phyloP scores from a whole-genome alignment of 495 filamentous ascomycete species.

The Penicillium diatomitis region DNA sequence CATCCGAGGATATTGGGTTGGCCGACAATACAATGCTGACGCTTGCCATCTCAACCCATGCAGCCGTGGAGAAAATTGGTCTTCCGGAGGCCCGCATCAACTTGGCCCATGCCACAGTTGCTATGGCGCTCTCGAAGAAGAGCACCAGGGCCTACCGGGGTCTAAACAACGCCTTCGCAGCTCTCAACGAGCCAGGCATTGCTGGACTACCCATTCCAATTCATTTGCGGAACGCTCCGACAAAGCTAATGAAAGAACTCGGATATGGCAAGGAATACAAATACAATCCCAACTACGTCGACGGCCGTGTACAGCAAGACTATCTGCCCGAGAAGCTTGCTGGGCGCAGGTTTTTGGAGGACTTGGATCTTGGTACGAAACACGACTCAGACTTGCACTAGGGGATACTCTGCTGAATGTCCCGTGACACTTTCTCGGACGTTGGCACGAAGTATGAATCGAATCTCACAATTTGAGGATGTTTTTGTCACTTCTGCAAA shows the following conservation, averaged over 20 bases:
- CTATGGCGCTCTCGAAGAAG: constrained; percentile 74
- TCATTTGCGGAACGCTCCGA: constrained; percentile 87
- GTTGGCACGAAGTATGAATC: too few relatives aligned
- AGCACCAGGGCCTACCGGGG: constrained; percentile 78
- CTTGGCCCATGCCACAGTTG: constrained; percentile 77
- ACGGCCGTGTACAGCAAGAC: constrained; percentile 80
- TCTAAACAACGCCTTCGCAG: constrained; percentile 65
- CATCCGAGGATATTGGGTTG: constrained; percentile 84
- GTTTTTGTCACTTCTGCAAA: too few relatives aligned
- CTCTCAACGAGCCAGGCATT: constrained; percentile 68
- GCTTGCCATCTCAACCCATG: constrained; percentile 75
- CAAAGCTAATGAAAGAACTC: constrained; percentile 83
- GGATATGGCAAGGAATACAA: constrained; percentile 90
- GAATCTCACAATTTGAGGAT: too few relatives aligned
- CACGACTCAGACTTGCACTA: constrained; percentile 52
- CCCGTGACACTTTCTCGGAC: too few relatives aligned
- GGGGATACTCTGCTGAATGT: too few relatives aligned
- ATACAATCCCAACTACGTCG: constrained; percentile 82
- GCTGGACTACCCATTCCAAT: constrained; percentile 73
- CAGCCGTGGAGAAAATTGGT: constrained; percentile 80
- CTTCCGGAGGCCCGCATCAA: constrained; percentile 93
- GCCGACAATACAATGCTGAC: constrained; percentile 81
- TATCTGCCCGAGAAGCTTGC: constrained; percentile 72
- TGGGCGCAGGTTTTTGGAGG: constrained; percentile 69
- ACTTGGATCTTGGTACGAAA: constrained; percentile 67